Percentiles rank a stretch among this genome's conserved stretches.
Conservation (phyloP, 306 rosid genomes). For the Pyrus betulifolia region DNA sequence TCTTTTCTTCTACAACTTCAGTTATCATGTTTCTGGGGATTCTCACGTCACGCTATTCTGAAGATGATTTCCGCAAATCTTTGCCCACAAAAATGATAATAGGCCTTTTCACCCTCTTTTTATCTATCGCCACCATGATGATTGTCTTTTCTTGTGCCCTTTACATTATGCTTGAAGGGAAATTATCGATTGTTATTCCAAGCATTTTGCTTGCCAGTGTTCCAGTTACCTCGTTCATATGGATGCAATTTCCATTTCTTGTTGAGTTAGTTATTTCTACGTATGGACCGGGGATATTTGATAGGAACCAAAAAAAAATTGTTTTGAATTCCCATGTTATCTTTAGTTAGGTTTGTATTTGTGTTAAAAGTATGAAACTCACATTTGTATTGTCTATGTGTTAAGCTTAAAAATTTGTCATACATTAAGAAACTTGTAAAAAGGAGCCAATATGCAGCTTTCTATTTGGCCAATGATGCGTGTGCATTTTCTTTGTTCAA, state of each 20-base stretch:
- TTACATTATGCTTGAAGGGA: conserved; percentile 9
- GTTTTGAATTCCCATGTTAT: too few relatives aligned
- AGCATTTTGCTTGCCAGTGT: conserved; percentile 2
- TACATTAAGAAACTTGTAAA: too few relatives aligned
- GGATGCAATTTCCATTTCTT: conserved; percentile 7
- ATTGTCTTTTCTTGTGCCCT: conserved; percentile 30
- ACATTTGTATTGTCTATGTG: too few relatives aligned
- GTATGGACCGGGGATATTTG: not conserved
- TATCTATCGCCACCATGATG: conserved; percentile 37
- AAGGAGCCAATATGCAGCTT: too few relatives aligned
- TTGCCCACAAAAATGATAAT: conserved; percentile 29
- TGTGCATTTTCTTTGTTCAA: too few relatives aligned
- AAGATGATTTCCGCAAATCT: conserved; percentile 24
- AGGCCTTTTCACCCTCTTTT: conserved; percentile 21
- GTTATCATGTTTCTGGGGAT: conserved; percentile 13
- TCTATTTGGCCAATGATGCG: too few relatives aligned
- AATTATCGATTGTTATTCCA: conserved; percentile 1
- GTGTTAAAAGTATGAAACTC: too few relatives aligned
- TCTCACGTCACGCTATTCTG: conserved; percentile 35
- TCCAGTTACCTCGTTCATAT: conserved; percentile 22
- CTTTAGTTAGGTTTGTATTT: too few relatives aligned
- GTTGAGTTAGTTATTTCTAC: conserved; percentile 18
- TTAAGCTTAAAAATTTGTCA: too few relatives aligned
- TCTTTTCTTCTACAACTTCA: conserved; percentile 25
- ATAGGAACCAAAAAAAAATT: not conserved